Evolutionary conservation across 2,329 filamentous ascomycete species (phyloP).

Genomic region (Stemphylium vesicarium): DNA sequence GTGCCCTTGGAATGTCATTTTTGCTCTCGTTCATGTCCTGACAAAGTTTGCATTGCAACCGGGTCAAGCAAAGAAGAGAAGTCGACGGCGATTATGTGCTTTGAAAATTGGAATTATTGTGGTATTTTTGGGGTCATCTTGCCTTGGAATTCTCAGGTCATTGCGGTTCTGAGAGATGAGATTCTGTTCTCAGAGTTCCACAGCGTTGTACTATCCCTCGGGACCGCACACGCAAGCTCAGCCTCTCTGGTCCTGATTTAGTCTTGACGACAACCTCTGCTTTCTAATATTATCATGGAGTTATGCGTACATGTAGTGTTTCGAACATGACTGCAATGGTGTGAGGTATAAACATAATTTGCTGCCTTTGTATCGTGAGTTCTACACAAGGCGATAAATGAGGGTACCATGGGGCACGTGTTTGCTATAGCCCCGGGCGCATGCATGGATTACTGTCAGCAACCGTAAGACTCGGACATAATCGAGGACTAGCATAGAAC

Average conservation of each 20-base stretch:
- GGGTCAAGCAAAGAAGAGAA: not conserved
- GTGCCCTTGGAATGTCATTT: not conserved
- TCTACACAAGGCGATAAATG: not conserved
- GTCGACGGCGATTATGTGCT: not conserved
- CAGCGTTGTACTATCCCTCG: not conserved
- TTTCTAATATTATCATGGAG: slow-evolving; percentile 5
- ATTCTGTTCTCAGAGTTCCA: not conserved
- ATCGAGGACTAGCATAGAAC: no score
- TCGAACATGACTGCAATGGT: not conserved
- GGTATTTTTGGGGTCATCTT: slow-evolving; percentile 1
- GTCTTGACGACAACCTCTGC: not conserved
- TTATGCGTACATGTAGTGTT: not conserved
- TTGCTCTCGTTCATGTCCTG: not conserved
- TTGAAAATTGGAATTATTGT: not conserved
- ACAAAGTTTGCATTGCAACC: not conserved
- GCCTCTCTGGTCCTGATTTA: not conserved
- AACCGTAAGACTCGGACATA: not conserved
- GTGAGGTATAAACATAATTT: not conserved
- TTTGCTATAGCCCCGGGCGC: not conserved
- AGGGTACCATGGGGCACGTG: not conserved
- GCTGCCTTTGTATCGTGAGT: not conserved
- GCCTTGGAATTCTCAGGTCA: not conserved
- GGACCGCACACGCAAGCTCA: not conserved
- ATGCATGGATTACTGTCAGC: not conserved
- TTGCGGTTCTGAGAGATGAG: not conserved